Base-by-base conservation (phyloP, 257 asterid species). In the Solanum ossicruentum region DNA sequence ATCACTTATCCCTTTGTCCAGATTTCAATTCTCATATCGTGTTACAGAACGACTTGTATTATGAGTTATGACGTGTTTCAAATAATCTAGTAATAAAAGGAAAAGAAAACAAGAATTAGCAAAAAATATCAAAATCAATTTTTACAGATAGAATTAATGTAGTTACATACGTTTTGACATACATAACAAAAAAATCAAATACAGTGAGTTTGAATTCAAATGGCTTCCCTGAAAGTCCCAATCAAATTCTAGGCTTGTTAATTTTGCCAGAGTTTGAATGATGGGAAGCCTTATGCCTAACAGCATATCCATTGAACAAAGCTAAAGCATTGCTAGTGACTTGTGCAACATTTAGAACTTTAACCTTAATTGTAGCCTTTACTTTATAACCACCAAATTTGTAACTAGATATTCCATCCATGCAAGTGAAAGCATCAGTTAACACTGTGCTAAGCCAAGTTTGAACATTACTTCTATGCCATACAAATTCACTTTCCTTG, bases 381-480 rank as follows among this genome's bases (percentile, higher is more conserved):
- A 84, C 77, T 78, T 84, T 92, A 52, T 72, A 41, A 16, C 92
- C 90, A 1, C 90, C 92, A 3, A 93, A 69, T 26, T 88, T 90
- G 81, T 85, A 70, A 32, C 93, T 90, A 13, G 94, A 91, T 9
- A 93, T 87, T 55, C 95, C 94, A 39, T 90, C 92, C 21, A 93
- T 39, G 36, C 97, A 93, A 70, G 83, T 81, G 73, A 86, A 88
- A 6, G 93, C 92, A 79, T 93, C 93, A 1, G 93, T 91, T 1
- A 88, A 84, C 2, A 93, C 95, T 7, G 95, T 87, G 84, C 94
- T 93, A 85, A 92, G 80, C 97, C 97, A 93, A 8, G 93, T 88
- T 32, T 86, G 47, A 0, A 93, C 90, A 80, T 92, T 93, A 87
- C 92, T 93, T 8, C 89, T 89, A 70, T 92, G 96, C 97, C 97